These are phyloP conservation scores for Magnaporthiopsis poae DNA, from an alignment of 2,329 filamentous ascomycete species.

Conservation along the genomic window DNA sequence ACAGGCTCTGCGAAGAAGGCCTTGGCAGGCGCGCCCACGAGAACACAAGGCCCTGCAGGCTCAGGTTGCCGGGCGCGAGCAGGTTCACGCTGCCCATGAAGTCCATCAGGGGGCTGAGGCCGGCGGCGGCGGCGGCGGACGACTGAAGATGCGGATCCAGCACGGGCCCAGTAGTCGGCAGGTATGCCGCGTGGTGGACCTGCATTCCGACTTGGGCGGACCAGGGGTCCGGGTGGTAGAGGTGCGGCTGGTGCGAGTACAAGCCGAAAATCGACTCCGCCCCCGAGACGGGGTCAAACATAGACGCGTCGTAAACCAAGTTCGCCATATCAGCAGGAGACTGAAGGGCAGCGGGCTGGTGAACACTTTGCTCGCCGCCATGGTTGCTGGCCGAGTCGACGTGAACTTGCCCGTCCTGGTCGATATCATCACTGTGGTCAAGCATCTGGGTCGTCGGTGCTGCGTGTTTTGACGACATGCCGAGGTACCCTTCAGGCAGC, in stretches of 20 bases:
- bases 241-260: no score
- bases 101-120: background rate
- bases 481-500: background rate
- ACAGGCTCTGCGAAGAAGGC: background rate
- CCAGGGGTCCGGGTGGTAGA: background rate
- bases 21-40: background rate
- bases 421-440: background rate
- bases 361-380: background rate
- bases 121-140: no score
- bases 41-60: background rate
- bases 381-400: background rate
- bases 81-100: background rate
- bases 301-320: background rate
- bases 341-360: background rate
- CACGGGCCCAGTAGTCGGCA: background rate
- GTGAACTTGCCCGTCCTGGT: background rate
- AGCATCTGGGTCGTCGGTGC: background rate
- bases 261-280: background rate
- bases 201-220: background rate
- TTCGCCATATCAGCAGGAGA: background rate
- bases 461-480: background rate
- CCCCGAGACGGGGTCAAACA: background rate
- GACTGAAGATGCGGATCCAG: background rate
- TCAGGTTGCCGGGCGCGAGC: constrained; percentile 1
- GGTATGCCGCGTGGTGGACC: background rate